phyloP scores from a whole-genome alignment of 108 stramenopile genomes.

The Thalassiosira profunda region DNA sequence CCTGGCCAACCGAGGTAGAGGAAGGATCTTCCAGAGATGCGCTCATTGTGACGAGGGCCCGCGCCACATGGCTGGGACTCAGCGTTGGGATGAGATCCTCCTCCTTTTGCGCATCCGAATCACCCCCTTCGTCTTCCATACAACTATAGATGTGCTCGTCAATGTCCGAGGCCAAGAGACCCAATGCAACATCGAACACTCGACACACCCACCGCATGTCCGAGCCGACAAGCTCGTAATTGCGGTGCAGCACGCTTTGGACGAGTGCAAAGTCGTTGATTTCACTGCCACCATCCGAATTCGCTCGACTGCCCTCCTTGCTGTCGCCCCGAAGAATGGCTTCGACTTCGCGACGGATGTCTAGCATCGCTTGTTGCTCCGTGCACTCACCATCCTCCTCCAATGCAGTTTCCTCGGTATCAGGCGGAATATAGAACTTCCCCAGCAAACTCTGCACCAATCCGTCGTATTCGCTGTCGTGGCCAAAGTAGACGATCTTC shows the following conservation, averaged over 20 bases:
- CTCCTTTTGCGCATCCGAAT: not conserved
- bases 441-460: constrained; percentile 54
- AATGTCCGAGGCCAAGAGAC: constrained; percentile 35
- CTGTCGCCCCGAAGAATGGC: constrained; percentile 23
- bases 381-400: constrained; percentile 4
- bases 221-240: constrained; percentile 50
- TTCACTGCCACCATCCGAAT: constrained; percentile 9
- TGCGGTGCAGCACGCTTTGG: constrained; percentile 51
- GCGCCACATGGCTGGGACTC: constrained; percentile 49
- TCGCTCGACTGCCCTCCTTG: not conserved
- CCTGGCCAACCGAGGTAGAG: constrained; percentile 5
- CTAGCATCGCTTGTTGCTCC: constrained; percentile 25
- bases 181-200: constrained; percentile 63
- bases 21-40: constrained; percentile 48
- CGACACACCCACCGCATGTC: constrained; percentile 86
- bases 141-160: constrained; percentile 27
- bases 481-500: constrained; percentile 67
- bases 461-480: constrained; percentile 32
- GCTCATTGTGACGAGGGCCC: constrained; percentile 70
- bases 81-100: constrained; percentile 15
- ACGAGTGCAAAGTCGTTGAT: constrained; percentile 31
- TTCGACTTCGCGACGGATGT: constrained; percentile 34
- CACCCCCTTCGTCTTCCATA: constrained; percentile 37
- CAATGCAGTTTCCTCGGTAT: not conserved
- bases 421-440: constrained; percentile 48